A percentile compares a stretch with the other conserved stretches of the same genome.
Evolutionary conservation across 768 basidiomycete genomes (phyloP).

Genomic region (Leccinum disarticulatum): DNA sequence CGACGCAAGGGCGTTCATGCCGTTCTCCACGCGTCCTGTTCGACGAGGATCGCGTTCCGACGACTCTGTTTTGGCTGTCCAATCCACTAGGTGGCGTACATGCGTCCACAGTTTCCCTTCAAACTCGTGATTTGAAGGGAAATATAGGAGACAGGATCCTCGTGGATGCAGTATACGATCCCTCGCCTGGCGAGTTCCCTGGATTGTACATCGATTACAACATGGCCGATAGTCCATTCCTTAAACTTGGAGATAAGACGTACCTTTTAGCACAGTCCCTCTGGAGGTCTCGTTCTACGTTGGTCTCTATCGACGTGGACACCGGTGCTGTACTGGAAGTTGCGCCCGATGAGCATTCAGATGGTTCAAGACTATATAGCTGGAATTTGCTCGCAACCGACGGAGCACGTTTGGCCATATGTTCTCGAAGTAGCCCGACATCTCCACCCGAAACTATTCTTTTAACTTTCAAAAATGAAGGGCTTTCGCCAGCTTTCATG

Average conservation of each 20-base stretch:
- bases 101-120: constrained; percentile 48
- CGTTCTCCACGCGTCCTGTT: constrained; percentile 55
- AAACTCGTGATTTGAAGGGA: constrained; percentile 39
- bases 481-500: background rate
- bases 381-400: constrained; percentile 59
- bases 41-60: constrained; percentile 20
- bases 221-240: constrained; percentile 43
- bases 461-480: constrained; percentile 35
- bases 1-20: constrained; percentile 43
- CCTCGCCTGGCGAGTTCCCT: constrained; percentile 47
- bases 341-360: constrained; percentile 10
- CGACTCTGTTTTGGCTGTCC: constrained; percentile 52
- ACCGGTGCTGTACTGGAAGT: constrained; percentile 41
- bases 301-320: constrained; percentile 45
- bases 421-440: constrained; percentile 47
- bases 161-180: constrained; percentile 44
- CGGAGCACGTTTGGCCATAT: constrained; percentile 42
- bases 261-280: constrained; percentile 42
- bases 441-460: constrained; percentile 51
- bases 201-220: constrained; percentile 59
- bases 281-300: constrained; percentile 53
- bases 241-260: constrained; percentile 24
- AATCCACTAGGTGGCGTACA: constrained; percentile 59
- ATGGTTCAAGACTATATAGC: constrained; percentile 36
- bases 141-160: constrained; percentile 25